Percentiles rank a stretch among this genome's conserved stretches.
phyloP scores from a whole-genome alignment of 129 eudicot species.

The Silybum marianum region DNA sequence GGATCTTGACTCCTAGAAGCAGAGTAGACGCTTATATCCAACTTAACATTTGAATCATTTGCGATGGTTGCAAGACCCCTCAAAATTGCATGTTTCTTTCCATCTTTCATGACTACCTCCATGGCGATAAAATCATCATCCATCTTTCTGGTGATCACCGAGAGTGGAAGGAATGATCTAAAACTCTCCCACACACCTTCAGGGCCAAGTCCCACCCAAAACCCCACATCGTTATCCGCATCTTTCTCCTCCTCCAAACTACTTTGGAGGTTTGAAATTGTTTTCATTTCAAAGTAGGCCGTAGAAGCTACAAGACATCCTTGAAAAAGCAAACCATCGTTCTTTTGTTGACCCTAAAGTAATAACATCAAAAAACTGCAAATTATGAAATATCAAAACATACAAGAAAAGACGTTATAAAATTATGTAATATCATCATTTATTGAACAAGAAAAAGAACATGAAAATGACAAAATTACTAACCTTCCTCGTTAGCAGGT shows the following conservation, averaged over 20 bases:
- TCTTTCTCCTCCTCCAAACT: conserved; percentile 49
- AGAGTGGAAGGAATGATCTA: conserved; percentile 86
- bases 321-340: conserved; percentile 45
- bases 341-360: conserved; percentile 50
- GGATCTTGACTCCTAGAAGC: conserved; percentile 34
- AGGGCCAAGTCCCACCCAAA: conserved; percentile 77
- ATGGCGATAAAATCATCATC: conserved; percentile 66
- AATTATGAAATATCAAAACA: conserved; percentile 1
- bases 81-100: conserved; percentile 85
- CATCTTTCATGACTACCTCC: conserved; percentile 78
- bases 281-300: conserved; percentile 70
- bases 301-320: conserved; percentile 73
- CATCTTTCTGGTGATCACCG: conserved; percentile 64
- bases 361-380: conserved; percentile 4
- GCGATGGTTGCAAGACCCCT: conserved; percentile 80
- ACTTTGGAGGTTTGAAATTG: conserved; percentile 43
- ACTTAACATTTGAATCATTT: conserved; percentile 67
- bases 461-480: conserved; percentile 29
- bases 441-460: neutral
- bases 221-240: conserved; percentile 68
- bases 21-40: conserved; percentile 61
- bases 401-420: neutral
- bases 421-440: neutral
- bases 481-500: conserved; percentile 71
- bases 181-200: conserved; percentile 92